Evolutionary conservation across 2,329 filamentous ascomycete genomes (phyloP), one percentile per base, ranked within the genome.

Genomic region (Akanthomyces muscarius): DNA sequence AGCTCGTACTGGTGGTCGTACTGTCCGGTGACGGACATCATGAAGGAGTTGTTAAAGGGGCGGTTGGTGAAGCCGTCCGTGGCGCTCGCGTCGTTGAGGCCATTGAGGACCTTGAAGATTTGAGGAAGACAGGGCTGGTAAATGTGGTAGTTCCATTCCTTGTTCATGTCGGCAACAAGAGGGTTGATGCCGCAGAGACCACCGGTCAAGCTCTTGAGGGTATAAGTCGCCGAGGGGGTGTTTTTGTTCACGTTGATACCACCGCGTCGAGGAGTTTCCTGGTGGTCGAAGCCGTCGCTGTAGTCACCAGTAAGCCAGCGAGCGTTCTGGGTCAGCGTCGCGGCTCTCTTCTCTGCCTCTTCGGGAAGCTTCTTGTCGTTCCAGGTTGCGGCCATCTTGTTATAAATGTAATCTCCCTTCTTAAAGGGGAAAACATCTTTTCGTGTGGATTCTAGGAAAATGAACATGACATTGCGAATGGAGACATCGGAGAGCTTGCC

Each of bases 381-480:
- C 23, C 70, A 71, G 1, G 75, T 76, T 3, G 72, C 66, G 2
- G 68, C 66, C 1, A 76, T 70, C 1, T 72, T 73, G 11, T 76
- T 70, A 64, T 72, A 75, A 21, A 79, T 74, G 45, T 76, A 65
- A 4, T 74, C 76, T 2, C 73, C 70, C 61, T 77, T 77, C 50
- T 78, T 78, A n/a, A 81, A 65, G 0, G 79, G 78, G 36, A 80
- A 81, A 4, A 80, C 73, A 55, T 81, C 78, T 4, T 75, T 75
- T 18, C 78, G 72, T 0, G 77, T 79, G 42, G 77, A 79, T 58
- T 81, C 78, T 1, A 81, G 69, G 18, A 77, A 72, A 4, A 81
- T 62, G 25, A 80, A 65, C 25, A 81, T 68, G 11, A 81, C 71
- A 60, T 81, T 77, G 47, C 77, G 76, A 60, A 81, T 76, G 8